Evolutionary conservation across 1,139 yeast genomes (phyloP).

Genomic region (Hansenula lynferdii): DNA sequence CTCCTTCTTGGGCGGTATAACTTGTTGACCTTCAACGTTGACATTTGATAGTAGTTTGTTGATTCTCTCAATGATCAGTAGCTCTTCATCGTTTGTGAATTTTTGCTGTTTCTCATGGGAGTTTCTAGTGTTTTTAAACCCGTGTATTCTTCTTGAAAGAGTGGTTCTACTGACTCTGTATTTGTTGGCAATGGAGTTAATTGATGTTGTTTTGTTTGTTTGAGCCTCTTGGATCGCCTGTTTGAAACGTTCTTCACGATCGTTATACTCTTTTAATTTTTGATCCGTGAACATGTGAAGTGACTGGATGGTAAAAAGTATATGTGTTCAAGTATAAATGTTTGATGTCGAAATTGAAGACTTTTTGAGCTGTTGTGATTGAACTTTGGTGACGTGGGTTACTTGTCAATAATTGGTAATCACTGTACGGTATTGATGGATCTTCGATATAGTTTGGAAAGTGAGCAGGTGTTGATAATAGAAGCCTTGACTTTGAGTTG

Average conservation of each 20-base stretch:
- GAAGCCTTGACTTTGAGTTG: no score
- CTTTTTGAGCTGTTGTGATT: background rate
- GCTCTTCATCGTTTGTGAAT: constrained; percentile 22
- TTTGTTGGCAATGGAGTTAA: constrained; percentile 23
- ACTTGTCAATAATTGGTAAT: no score
- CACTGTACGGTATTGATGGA: no score
- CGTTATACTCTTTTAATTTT: constrained; percentile 23
- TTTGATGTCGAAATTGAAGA: no score
- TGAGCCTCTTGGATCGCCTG: constrained; percentile 23
- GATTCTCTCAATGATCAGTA: constrained; percentile 15
- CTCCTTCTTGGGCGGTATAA: constrained; percentile 22
- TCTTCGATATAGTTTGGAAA: constrained; percentile 3
- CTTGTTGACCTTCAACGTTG: constrained; percentile 14
- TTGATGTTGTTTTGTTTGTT: constrained; percentile 21
- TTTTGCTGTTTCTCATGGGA: constrained; percentile 24
- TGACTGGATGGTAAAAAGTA: background rate
- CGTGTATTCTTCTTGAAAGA: constrained; percentile 22
- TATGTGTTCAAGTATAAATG: no score
- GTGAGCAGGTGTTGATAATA: background rate
- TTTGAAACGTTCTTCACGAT: constrained; percentile 22
- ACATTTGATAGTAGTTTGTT: constrained; percentile 16
- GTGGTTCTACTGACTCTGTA: constrained; percentile 21
- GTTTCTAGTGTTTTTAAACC: constrained; percentile 22
- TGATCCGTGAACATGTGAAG: constrained; percentile 18
- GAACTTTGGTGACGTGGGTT: background rate